Evolutionary conservation across 345 rosid genomes (phyloP), one percentile per base, ranked within the genome.

Genomic region (Fremontodendron californicum): DNA sequence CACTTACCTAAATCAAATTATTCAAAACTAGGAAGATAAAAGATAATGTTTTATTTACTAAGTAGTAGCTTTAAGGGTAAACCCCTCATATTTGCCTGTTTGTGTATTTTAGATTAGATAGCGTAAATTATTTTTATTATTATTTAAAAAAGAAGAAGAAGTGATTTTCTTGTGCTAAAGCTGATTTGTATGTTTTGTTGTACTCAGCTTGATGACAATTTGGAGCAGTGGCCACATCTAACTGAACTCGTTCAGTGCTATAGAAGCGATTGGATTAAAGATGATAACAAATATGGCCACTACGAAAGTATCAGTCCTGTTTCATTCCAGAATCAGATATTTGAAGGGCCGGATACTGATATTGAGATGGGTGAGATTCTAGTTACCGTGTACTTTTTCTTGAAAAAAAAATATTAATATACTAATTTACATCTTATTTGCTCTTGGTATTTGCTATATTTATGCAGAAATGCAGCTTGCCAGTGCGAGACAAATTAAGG

Each of bases 311-410:
- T 83, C 42, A 69, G 90, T 35, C 92, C 88, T n/a, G 88, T 82
- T 69, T 73, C 90, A 68, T 90, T 96, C 78, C 97, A 86, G 39
- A 92, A 72, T 81, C 99, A 96, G 85, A 88, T 96, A 71, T 96
- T 89, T 80, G 99, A 96, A 88, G 99, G 97, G 18, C 98, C 97
- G 0, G 99, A 96, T 79, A 96, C 98, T 33, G 98, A 96, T 84
- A 80, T 92, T 52, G 98, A 93, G 89, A 96, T 97, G 16, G 98
- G 99, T 96, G 80, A 9, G 43, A 35, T 78, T 75, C 45, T 19
- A 51, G 5, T 27, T n/a, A 5, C 9, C 23, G 10, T 73, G 1
- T 68, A 29, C 31, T 63, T n/a, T 63, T 19, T 31, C 68, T 25
- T 43, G 39, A 3, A 16, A 39, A 12, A 12, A 35, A 25, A 6